These are phyloP conservation scores for Corrigiola litoralis DNA, from an alignment of 179 eudicot genomes.

Conservation along the genomic window DNA sequence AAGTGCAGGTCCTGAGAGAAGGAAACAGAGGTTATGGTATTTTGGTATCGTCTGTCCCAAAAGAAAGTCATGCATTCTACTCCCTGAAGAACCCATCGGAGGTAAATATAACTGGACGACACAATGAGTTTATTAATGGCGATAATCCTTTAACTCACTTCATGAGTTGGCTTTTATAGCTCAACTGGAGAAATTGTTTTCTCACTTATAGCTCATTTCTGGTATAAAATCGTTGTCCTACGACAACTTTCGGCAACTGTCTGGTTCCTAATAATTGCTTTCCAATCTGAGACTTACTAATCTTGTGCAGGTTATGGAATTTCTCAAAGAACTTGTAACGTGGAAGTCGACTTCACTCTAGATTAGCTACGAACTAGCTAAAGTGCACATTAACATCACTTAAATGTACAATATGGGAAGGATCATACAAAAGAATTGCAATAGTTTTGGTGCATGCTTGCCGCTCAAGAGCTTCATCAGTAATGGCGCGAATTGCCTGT, in stretches of 20 bases:
- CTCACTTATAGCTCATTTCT: too few species aligned
- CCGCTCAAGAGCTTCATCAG: not conserved
- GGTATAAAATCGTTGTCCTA: too few species aligned
- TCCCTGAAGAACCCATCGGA: slow-evolving; percentile 88
- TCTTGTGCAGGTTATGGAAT: slow-evolving; percentile 58
- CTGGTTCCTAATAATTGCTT: too few species aligned
- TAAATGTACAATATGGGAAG: slow-evolving; percentile 16
- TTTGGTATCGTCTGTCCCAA: slow-evolving; percentile 78
- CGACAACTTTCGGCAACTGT: too few species aligned
- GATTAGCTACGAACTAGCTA: slow-evolving; percentile 12
- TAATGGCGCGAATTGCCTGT: not conserved
- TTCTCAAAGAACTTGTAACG: slow-evolving; percentile 50
- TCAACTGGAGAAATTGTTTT: too few species aligned
- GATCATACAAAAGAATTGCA: slow-evolving; percentile 17
- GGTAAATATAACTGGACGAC: slow-evolving; percentile 45
- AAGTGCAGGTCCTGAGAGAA: slow-evolving; percentile 65
- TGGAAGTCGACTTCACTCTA: slow-evolving; percentile 36
- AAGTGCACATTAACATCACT: slow-evolving; percentile 18
- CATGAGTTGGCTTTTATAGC: not conserved
- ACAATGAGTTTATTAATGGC: not conserved
- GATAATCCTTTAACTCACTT: not conserved
- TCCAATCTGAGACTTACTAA: not conserved
- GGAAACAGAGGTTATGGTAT: slow-evolving; percentile 76
- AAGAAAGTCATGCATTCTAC: slow-evolving; percentile 83
- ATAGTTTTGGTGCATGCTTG: not conserved